These are phyloP conservation scores for Candida alai DNA, from an alignment of 805 yeast genomes.

Conservation along the genomic window DNA sequence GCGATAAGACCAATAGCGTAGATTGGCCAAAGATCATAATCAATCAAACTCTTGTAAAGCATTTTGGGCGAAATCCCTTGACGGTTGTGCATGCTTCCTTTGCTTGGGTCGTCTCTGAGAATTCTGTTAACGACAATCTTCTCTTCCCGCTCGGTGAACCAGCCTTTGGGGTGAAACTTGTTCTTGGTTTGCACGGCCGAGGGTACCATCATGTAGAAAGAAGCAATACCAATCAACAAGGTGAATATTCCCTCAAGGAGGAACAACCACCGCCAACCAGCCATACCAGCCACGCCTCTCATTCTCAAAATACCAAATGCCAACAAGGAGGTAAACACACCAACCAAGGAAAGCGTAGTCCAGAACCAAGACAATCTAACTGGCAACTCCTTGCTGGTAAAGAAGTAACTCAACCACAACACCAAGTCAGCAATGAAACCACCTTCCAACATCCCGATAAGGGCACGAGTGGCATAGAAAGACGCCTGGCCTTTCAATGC, in stretches of 20 bases:
- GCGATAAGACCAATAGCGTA: constrained; percentile 34
- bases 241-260: constrained; percentile 59
- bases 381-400: constrained; percentile 54
- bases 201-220: constrained; percentile 48
- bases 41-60: constrained; percentile 39
- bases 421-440: constrained; percentile 66
- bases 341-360: constrained; percentile 23
- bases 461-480: constrained; percentile 46
- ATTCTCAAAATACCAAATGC: constrained; percentile 52
- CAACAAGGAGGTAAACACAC: constrained; percentile 28
- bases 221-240: constrained; percentile 43
- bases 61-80: constrained; percentile 43
- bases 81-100: constrained; percentile 62
- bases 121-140: constrained; percentile 56
- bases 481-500: constrained; percentile 29
- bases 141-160: constrained; percentile 51
- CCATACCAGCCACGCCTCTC: constrained; percentile 41
- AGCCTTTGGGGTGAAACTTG: constrained; percentile 45
- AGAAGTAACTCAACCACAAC: constrained; percentile 65
- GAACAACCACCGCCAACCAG: constrained; percentile 65
- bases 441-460: constrained; percentile 57
- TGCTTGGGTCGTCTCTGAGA: constrained; percentile 58
- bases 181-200: constrained; percentile 48
- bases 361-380: constrained; percentile 48
- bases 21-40: constrained; percentile 43